These are phyloP conservation scores for Cyclostephanos tholiformis DNA, from an alignment of 108 stramenopile genomes.

Conservation along the genomic window DNA sequence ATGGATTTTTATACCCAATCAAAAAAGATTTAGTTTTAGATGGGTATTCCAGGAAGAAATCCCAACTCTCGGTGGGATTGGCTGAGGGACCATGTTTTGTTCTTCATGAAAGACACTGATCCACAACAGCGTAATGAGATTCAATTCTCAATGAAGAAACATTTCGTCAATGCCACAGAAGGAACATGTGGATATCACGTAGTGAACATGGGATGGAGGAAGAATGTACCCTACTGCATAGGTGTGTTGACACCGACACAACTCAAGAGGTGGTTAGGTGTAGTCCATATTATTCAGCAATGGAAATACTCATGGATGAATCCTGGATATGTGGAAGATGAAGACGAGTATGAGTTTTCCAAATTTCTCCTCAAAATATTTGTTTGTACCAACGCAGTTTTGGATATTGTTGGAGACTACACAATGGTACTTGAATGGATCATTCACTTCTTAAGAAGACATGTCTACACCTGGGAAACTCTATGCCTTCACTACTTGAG, in stretches of 20 bases:
- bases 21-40: background rate
- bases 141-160: no score
- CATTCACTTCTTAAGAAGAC: background rate
- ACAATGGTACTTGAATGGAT: background rate
- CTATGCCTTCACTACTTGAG: background rate
- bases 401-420: background rate
- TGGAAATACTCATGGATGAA: constrained; percentile 31
- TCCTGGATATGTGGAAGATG: constrained; percentile 19
- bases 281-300: background rate
- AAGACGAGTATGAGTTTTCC: constrained; percentile 21
- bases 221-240: background rate
- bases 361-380: constrained; percentile 3
- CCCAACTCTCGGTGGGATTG: background rate
- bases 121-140: no score
- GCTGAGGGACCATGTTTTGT: no score
- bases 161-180: no score
- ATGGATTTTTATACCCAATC: background rate
- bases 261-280: background rate
- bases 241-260: background rate
- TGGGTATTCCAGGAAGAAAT: constrained; percentile 1
- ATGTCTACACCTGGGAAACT: background rate
- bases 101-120: no score
- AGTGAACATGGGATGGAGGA: background rate
- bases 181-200: no score
- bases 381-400: background rate